These are phyloP conservation scores for Cryptococcus floricola DNA, from an alignment of 1,284 basidiomycete genomes.

Conservation along the genomic window DNA sequence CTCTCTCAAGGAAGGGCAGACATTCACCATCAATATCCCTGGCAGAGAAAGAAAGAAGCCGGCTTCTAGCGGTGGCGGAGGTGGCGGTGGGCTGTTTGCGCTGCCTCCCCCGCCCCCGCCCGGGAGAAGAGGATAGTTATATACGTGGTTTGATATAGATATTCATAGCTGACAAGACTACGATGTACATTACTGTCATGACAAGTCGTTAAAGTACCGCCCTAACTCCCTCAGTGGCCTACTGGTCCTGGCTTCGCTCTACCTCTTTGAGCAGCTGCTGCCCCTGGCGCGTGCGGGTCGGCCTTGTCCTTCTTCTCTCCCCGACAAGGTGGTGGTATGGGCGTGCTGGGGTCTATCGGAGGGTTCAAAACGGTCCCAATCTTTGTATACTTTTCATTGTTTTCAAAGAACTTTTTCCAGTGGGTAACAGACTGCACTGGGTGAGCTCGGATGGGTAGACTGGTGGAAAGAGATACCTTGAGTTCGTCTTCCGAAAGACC, in stretches of 20 bases:
- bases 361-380: slow-evolving; percentile 59
- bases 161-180: too few relatives aligned
- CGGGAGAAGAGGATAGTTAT: slow-evolving; percentile 19
- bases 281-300: slow-evolving; percentile 18
- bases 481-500: slow-evolving; percentile 70
- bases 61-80: slow-evolving; percentile 9
- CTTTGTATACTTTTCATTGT: slow-evolving; percentile 70
- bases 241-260: slow-evolving; percentile 14
- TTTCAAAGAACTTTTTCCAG: slow-evolving; percentile 84
- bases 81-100: slow-evolving; percentile 32
- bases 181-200: too few relatives aligned
- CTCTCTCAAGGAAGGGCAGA: slow-evolving; percentile 92
- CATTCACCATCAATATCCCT: slow-evolving; percentile 86
- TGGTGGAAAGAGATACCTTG: neutral
- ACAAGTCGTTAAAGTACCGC: neutral
- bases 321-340: slow-evolving; percentile 70
- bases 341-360: slow-evolving; percentile 70
- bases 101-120: slow-evolving; percentile 46
- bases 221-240: neutral
- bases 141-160: neutral
- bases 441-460: slow-evolving; percentile 3
- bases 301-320: slow-evolving; percentile 9
- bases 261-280: slow-evolving; percentile 14
- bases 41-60: slow-evolving; percentile 52
- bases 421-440: slow-evolving; percentile 63